Conservation (phyloP, 2,329 filamentous ascomycete species). For the Gnomoniopsis smithogilvyi region DNA sequence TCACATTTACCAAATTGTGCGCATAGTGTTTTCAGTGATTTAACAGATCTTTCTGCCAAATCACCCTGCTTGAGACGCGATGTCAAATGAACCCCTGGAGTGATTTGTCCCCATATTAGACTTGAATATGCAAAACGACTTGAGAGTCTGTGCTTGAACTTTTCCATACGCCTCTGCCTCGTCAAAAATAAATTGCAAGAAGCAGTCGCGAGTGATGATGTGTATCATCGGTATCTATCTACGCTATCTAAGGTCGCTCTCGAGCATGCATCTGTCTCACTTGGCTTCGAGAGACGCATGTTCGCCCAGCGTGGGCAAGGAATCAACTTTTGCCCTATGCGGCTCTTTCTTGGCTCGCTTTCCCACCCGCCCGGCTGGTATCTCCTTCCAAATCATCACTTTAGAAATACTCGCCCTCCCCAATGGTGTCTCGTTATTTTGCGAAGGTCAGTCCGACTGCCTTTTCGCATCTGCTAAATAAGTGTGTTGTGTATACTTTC, state of each 20-base stretch:
- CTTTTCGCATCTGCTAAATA: not conserved
- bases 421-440: not conserved
- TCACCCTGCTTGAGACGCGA: too few relatives aligned
- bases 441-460: not conserved
- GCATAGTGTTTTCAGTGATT: too few relatives aligned
- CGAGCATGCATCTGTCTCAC: not conserved
- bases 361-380: not conserved
- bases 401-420: not conserved
- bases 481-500: not conserved
- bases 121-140: not conserved
- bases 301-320: not conserved
- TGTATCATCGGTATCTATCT: constrained; percentile 20
- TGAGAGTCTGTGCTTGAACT: not conserved
- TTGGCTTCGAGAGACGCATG: not conserved
- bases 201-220: constrained; percentile 14
- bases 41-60: too few relatives aligned
- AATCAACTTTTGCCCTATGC: not conserved
- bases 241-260: constrained; percentile 16
- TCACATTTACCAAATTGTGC: too few relatives aligned
- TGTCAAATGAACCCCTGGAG: too few relatives aligned
- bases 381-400: too few relatives aligned
- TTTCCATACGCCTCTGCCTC: not conserved
- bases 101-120: too few relatives aligned
- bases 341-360: not conserved
- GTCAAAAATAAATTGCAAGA: not conserved